Evolutionary conservation across 75 land plant species (phyloP).

Genomic region (Picea glauca): DNA sequence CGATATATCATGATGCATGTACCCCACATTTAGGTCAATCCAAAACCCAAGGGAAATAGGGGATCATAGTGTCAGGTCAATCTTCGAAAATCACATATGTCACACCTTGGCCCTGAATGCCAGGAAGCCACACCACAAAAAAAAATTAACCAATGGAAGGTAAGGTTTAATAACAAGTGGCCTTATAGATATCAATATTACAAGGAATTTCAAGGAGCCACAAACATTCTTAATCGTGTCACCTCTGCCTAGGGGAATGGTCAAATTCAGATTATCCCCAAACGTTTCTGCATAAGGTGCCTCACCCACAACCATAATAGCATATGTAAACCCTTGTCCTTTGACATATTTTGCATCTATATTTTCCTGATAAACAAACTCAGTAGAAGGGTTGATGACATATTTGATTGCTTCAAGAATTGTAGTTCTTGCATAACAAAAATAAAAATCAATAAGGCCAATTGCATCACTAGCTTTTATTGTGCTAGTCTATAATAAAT

Average conservation of each 20-base stretch:
- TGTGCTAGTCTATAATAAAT: background rate
- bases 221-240: slow-evolving; percentile 32
- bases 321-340: slow-evolving; percentile 29
- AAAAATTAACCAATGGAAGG: slow-evolving; percentile 38
- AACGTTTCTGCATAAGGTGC: slow-evolving; percentile 41
- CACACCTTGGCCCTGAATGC: slow-evolving; percentile 72
- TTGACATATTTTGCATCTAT: slow-evolving; percentile 22
- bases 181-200: slow-evolving; percentile 69
- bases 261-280: slow-evolving; percentile 50
- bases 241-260: slow-evolving; percentile 30
- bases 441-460: background rate
- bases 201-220: slow-evolving; percentile 51
- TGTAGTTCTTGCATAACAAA: slow-evolving; percentile 29
- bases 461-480: background rate
- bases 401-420: slow-evolving; percentile 27
- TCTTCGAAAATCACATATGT: slow-evolving; percentile 71
- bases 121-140: slow-evolving; percentile 88
- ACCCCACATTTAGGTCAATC: slow-evolving; percentile 15
- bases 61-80: slow-evolving; percentile 54
- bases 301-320: slow-evolving; percentile 56
- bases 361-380: slow-evolving; percentile 30
- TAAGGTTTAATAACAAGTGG: slow-evolving; percentile 73
- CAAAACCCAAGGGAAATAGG: slow-evolving; percentile 61
- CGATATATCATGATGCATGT: too few relatives aligned
- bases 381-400: slow-evolving; percentile 16